phyloP scores from a whole-genome alignment of 768 basidiomycete genomes.

The Tylopilus balloui region DNA sequence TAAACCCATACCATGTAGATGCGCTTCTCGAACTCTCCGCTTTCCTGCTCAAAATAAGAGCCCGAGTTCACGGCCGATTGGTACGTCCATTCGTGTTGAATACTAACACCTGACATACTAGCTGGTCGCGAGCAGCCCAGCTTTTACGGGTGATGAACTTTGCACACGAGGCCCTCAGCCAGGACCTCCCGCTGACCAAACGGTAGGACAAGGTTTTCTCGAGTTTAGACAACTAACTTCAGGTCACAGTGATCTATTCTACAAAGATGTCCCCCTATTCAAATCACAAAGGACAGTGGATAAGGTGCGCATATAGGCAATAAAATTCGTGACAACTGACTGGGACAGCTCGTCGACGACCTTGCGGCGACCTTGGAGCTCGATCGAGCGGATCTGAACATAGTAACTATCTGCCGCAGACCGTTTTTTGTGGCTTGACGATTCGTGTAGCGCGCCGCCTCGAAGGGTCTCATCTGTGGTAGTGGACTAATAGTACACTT shows the following conservation, averaged over 20 bases:
- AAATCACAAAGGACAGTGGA: constrained; percentile 76
- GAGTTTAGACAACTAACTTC: constrained; percentile 8
- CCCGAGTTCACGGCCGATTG: constrained; percentile 40
- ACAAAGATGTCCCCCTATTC: constrained; percentile 79
- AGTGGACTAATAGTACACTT: constrained; percentile 56
- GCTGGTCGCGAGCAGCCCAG: constrained; percentile 50
- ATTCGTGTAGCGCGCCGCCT: constrained; percentile 65
- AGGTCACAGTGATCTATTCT: constrained; percentile 74
- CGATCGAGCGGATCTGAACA: constrained; percentile 70
- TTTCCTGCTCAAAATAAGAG: constrained; percentile 37
- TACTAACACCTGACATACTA: not conserved
- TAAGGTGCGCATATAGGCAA: constrained; percentile 40
- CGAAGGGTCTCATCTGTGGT: constrained; percentile 85
- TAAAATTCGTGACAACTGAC: not conserved
- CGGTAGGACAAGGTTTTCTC: constrained; percentile 36
- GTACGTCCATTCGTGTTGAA: constrained; percentile 22
- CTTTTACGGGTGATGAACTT: constrained; percentile 62
- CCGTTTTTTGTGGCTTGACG: constrained; percentile 7
- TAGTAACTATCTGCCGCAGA: constrained; percentile 42
- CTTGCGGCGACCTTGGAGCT: constrained; percentile 78
- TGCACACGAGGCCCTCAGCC: constrained; percentile 61
- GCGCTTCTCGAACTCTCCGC: constrained; percentile 23
- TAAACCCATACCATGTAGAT: constrained; percentile 7
- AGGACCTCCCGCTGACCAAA: constrained; percentile 58
- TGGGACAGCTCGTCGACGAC: constrained; percentile 78